phyloP scores from a whole-genome alignment of 1,284 basidiomycete species.

The Ustilago trichophora region DNA sequence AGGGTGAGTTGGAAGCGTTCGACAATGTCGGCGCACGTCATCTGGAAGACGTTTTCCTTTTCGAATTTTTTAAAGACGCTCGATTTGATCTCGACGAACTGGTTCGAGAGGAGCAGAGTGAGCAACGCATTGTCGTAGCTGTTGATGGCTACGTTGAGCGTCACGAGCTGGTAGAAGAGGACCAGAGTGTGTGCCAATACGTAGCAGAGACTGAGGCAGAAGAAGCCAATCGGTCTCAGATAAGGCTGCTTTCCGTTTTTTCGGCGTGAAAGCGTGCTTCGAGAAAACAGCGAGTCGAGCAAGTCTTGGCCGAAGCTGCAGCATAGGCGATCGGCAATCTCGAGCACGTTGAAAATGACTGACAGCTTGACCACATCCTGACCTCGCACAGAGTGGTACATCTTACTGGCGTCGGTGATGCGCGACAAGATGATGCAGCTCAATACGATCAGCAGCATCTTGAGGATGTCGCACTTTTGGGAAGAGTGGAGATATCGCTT shows the following conservation, averaged over 20 bases:
- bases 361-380: constrained; percentile 88
- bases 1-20: constrained; percentile 92
- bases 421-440: constrained; percentile 81
- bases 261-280: constrained; percentile 79
- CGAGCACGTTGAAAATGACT: constrained; percentile 90
- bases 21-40: constrained; percentile 88
- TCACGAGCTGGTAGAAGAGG: constrained; percentile 94
- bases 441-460: constrained; percentile 78
- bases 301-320: constrained; percentile 98
- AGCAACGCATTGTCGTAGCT: constrained; percentile 96
- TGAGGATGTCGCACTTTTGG: constrained; percentile 89
- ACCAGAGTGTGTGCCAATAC: constrained; percentile 84
- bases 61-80: constrained; percentile 99
- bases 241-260: constrained; percentile 68
- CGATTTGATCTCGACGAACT: constrained; percentile 99
- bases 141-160: constrained; percentile 97
- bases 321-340: constrained; percentile 92
- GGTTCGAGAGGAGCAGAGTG: constrained; percentile 93
- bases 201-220: constrained; percentile 83
- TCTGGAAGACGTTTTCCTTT: constrained; percentile 99
- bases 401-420: constrained; percentile 94
- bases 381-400: constrained; percentile 98
- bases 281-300: constrained; percentile 92
- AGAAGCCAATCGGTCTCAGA: constrained; percentile 83
- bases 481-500: constrained; percentile 68